Evolutionary conservation across 805 yeast species (phyloP).

Genomic region (Kodamaea restingae): DNA sequence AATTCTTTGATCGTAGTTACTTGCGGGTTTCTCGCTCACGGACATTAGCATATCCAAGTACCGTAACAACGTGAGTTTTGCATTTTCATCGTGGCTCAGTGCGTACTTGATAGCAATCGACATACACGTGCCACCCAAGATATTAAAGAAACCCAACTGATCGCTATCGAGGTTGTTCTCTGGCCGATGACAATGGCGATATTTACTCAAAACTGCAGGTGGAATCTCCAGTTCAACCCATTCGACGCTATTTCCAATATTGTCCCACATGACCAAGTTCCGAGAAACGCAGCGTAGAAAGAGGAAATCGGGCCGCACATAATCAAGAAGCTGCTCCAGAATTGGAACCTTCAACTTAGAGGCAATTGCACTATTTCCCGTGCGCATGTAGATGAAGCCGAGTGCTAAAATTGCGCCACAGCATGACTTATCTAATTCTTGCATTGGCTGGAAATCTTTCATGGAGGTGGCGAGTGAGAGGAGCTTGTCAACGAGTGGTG

Average conservation of each 20-base stretch:
- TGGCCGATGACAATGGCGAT: constrained; percentile 20
- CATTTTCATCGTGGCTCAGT: constrained; percentile 54
- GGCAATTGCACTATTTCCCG: constrained; percentile 59
- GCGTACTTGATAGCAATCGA: constrained; percentile 76
- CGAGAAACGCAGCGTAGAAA: constrained; percentile 60
- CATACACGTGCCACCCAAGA: constrained; percentile 70
- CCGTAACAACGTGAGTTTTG: constrained; percentile 51
- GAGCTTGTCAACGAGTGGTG: constrained; percentile 58
- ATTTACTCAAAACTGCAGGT: constrained; percentile 28
- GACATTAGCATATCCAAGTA: constrained; percentile 51
- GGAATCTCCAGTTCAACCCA: constrained; percentile 68
- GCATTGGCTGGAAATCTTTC: constrained; percentile 59
- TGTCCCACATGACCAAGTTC: constrained; percentile 70
- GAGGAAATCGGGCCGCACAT: constrained; percentile 74
- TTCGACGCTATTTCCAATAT: constrained; percentile 41
- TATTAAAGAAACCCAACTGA: constrained; percentile 56
- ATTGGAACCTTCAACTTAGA: constrained; percentile 56
- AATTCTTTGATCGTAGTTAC: constrained; percentile 54
- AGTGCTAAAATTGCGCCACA: constrained; percentile 78
- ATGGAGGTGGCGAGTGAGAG: constrained; percentile 54
- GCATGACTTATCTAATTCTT: constrained; percentile 57
- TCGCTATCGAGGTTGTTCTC: constrained; percentile 47
- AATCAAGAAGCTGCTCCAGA: constrained; percentile 57
- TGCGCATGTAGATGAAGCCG: constrained; percentile 66
- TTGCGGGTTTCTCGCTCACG: constrained; percentile 39